Percentiles rank a stretch among this genome's conserved stretches.
Evolutionary conservation across 2,329 filamentous ascomycete species (phyloP).

Genomic region (Cordyceps cicadae): DNA sequence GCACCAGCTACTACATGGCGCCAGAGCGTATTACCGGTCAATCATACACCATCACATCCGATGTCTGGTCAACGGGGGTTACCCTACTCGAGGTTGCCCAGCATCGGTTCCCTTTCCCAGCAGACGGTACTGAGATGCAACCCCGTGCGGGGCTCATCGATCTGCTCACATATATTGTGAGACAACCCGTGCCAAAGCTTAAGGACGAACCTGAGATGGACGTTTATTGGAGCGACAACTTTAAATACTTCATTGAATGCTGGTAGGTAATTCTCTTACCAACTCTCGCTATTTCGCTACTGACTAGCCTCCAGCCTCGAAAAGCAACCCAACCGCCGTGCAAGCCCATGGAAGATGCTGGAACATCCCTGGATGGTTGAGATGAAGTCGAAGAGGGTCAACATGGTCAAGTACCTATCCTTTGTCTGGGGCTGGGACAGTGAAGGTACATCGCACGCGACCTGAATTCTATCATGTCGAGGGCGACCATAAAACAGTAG

Average conservation of each 20-base stretch:
- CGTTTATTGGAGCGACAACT: slow-evolving; percentile 92
- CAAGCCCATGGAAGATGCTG: slow-evolving; percentile 96
- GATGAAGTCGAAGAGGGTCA: slow-evolving; percentile 92
- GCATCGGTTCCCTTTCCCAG: slow-evolving; percentile 95
- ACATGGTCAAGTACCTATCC: slow-evolving; percentile 88
- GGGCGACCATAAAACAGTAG: not conserved
- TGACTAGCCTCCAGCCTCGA: slow-evolving; percentile 59
- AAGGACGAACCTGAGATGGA: slow-evolving; percentile 88
- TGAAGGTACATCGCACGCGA: slow-evolving; percentile 4
- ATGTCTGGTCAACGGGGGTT: slow-evolving; percentile 96
- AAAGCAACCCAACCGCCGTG: slow-evolving; percentile 79
- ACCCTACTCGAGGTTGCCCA: slow-evolving; percentile 98
- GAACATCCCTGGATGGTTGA: slow-evolving; percentile 99
- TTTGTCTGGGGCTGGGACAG: slow-evolving; percentile 98
- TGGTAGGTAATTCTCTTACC: slow-evolving; percentile 55
- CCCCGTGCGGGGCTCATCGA: slow-evolving; percentile 89
- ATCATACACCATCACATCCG: slow-evolving; percentile 95
- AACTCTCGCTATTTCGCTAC: slow-evolving; percentile 4
- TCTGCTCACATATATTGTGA: slow-evolving; percentile 92
- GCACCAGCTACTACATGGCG: slow-evolving; percentile 98
- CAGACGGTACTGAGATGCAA: slow-evolving; percentile 92
- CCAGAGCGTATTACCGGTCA: slow-evolving; percentile 96
- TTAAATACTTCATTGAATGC: slow-evolving; percentile 99
- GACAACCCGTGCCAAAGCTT: slow-evolving; percentile 86
- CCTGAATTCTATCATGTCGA: not conserved